A percentile compares a stretch with the other conserved stretches of the same genome.
phyloP scores from a whole-genome alignment of 2,329 filamentous ascomycete species.

The Hypomyces rosellus region DNA sequence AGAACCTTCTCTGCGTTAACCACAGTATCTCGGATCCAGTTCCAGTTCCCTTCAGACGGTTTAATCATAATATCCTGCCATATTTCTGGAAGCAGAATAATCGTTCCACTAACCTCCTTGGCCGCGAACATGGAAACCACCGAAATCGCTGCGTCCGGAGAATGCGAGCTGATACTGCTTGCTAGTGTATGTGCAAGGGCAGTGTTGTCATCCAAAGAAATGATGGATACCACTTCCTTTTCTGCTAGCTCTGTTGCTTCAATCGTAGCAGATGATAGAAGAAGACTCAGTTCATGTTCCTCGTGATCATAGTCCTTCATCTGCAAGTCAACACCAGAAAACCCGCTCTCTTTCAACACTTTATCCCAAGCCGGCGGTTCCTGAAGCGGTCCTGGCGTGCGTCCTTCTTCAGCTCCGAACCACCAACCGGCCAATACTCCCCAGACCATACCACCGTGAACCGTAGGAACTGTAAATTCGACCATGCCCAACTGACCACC shows the following conservation, averaged over 20 bases:
- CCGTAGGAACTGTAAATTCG: too few species aligned
- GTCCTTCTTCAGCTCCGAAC: not conserved
- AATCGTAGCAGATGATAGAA: conserved; percentile 3
- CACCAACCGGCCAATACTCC: too few species aligned
- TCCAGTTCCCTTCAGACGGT: conserved; percentile 1
- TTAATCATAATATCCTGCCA: not conserved
- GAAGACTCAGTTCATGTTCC: conserved; percentile 8
- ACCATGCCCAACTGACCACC: too few species aligned
- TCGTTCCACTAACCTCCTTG: not conserved
- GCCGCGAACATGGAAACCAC: conserved; percentile 1
- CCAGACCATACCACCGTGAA: too few species aligned
- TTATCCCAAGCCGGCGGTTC: conserved; percentile 4
- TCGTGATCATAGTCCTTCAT: conserved; percentile 6
- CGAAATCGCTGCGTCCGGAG: not conserved
- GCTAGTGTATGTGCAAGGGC: conserved; percentile 1
- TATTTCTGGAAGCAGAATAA: conserved; percentile 5
- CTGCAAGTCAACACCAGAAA: conserved; percentile 6
- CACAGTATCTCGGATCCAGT: not conserved
- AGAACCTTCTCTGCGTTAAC: conserved; percentile 2
- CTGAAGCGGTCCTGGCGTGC: conserved; percentile 1
- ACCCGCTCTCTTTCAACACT: conserved; percentile 1
- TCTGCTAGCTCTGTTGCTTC: not conserved
- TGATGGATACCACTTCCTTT: conserved; percentile 4
- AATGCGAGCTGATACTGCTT: not conserved
- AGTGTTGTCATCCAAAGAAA: not conserved